A percentile compares a stretch with the other conserved stretches of the same genome.
Conservation (phyloP, 2,329 filamentous ascomycete species). For the Seiridium unicorne region DNA sequence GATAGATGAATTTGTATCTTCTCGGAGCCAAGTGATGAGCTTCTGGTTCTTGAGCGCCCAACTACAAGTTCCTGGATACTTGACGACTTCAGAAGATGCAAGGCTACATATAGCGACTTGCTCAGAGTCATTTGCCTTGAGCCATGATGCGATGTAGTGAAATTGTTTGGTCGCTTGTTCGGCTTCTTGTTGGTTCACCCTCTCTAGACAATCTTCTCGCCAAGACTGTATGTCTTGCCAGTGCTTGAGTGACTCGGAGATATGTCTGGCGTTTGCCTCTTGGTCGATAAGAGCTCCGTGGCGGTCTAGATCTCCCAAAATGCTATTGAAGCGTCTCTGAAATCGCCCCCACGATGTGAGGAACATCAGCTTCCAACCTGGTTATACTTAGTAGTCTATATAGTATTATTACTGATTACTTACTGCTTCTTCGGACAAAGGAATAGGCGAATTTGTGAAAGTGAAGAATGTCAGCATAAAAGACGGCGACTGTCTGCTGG, state of each 20-base stretch:
- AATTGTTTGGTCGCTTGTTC: conserved; percentile 22
- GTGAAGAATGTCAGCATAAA: conserved; percentile 46
- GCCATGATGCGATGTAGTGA: conserved; percentile 22
- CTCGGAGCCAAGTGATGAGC: conserved; percentile 24
- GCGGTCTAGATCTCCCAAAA: conserved; percentile 29
- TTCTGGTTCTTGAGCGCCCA: conserved; percentile 30
- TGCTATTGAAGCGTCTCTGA: conserved; percentile 29
- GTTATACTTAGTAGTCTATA: not conserved
- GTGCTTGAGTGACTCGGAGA: conserved; percentile 21
- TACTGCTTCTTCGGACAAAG: conserved; percentile 36
- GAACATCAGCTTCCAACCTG: conserved; percentile 35
- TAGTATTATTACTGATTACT: conserved; percentile 1
- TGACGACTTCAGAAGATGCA: conserved; percentile 17
- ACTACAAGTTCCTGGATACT: conserved; percentile 28
- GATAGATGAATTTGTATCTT: conserved; percentile 14
- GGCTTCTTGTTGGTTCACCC: conserved; percentile 16
- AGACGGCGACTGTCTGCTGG: conserved; percentile 37
- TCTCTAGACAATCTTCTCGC: conserved; percentile 19
- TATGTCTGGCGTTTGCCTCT: conserved; percentile 28
- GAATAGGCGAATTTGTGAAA: conserved; percentile 47
- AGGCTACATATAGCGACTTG: conserved; percentile 28
- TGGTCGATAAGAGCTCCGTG: conserved; percentile 30
- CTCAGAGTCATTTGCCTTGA: conserved; percentile 29
- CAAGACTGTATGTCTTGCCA: conserved; percentile 20
- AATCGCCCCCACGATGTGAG: conserved; percentile 36